Evolutionary conservation across 202 grass and related monocot species (phyloP).

Genomic region (Alloteropsis angusta): DNA sequence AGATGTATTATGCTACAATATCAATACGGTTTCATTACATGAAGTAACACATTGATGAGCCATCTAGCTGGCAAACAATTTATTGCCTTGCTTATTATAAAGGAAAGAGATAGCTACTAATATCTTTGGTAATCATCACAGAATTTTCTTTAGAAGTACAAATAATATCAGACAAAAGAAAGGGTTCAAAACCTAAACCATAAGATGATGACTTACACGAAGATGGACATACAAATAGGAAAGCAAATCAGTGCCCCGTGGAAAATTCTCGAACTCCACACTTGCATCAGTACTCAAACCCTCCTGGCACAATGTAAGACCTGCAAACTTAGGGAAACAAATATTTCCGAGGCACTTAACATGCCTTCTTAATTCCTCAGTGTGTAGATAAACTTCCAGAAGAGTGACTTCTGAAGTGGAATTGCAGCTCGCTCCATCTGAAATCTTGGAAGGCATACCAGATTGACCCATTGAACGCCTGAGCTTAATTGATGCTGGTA

Average conservation of each 20-base stretch:
- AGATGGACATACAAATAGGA: constrained; percentile 95
- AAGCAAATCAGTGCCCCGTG: constrained; percentile 77
- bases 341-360: constrained; percentile 84
- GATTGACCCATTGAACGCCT: constrained; percentile 31
- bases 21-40: background rate
- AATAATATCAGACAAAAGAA: constrained; percentile 2
- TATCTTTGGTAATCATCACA: background rate
- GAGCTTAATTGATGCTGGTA: constrained; percentile 60
- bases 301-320: constrained; percentile 65
- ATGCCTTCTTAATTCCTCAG: constrained; percentile 79
- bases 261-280: constrained; percentile 77
- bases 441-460: constrained; percentile 14
- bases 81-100: background rate
- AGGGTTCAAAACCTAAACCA: background rate
- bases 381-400: constrained; percentile 89
- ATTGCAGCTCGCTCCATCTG: constrained; percentile 21
- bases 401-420: constrained; percentile 61
- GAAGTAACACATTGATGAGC: background rate
- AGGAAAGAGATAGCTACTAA: background rate
- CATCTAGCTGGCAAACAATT: background rate
- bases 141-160: constrained; percentile 2
- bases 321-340: constrained; percentile 76
- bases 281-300: constrained; percentile 67
- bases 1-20: background rate
- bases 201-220: constrained; percentile 72